A percentile compares a stretch with the other conserved stretches of the same genome.
phyloP scores from a whole-genome alignment of 495 filamentous ascomycete genomes.

The Penicillium chermesinum region DNA sequence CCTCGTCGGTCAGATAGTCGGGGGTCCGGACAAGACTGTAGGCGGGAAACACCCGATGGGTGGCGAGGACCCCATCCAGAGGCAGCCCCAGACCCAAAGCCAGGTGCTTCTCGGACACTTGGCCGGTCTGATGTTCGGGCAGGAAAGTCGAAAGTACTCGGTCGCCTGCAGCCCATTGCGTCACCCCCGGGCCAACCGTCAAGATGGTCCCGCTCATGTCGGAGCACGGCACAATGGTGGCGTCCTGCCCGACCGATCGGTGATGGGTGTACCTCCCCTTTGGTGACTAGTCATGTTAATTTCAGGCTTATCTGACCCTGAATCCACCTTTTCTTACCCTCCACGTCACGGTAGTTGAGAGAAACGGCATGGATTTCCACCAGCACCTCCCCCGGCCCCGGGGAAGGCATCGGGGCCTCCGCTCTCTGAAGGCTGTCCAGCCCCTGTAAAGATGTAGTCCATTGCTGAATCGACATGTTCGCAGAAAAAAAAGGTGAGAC shows the following conservation, averaged over 20 bases:
- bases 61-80: slow-evolving; percentile 61
- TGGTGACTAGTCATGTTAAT: too few species aligned
- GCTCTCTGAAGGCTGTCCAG: slow-evolving; percentile 42
- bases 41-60: slow-evolving; percentile 64
- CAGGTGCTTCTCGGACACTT: slow-evolving; percentile 43
- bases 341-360: slow-evolving; percentile 57
- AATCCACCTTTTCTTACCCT: slow-evolving; percentile 47
- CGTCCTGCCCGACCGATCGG: slow-evolving; percentile 31
- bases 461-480: slow-evolving; percentile 41
- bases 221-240: slow-evolving; percentile 61
- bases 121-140: slow-evolving; percentile 63
- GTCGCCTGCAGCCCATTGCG: slow-evolving; percentile 60
- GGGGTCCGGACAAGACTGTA: slow-evolving; percentile 62
- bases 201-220: slow-evolving; percentile 72
- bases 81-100: slow-evolving; percentile 59
- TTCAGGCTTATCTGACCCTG: too few species aligned
- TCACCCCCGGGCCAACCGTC: slow-evolving; percentile 59
- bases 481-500: too few species aligned
- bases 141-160: slow-evolving; percentile 73
- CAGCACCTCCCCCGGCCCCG: slow-evolving; percentile 47
- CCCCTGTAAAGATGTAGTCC: slow-evolving; percentile 45
- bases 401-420: slow-evolving; percentile 37
- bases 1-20: slow-evolving; percentile 52
- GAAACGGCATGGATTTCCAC: slow-evolving; percentile 51
- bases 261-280: slow-evolving; percentile 55